Conservation (phyloP, 179 eudicot species). For the Beta lomatogona region DNA sequence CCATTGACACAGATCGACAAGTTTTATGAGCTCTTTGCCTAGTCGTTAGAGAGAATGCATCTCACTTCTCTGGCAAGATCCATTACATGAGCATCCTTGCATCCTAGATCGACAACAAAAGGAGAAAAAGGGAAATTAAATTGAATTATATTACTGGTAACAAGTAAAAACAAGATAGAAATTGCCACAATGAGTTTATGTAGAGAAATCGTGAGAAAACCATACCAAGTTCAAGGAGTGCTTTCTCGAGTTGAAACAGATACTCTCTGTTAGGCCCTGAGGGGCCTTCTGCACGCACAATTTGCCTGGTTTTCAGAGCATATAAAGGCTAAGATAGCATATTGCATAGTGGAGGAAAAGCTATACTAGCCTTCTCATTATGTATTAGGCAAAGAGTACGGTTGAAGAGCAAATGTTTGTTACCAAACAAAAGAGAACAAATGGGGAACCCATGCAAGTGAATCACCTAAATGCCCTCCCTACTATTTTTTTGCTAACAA, state of each 20-base stretch:
- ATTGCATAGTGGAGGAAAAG: neutral
- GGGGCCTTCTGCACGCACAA: slow-evolving; percentile 78
- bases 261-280: slow-evolving; percentile 96
- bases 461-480: too few species aligned
- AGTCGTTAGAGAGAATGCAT: slow-evolving; percentile 41
- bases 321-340: too few species aligned
- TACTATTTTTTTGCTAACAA: too few species aligned
- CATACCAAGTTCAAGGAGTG: slow-evolving; percentile 68
- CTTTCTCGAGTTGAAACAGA: slow-evolving; percentile 84
- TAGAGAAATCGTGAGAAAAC: neutral
- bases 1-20: neutral
- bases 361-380: too few species aligned
- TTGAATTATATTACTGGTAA: neutral
- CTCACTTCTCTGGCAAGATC: slow-evolving; percentile 77
- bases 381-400: too few species aligned
- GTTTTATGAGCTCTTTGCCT: slow-evolving; percentile 15
- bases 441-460: too few species aligned
- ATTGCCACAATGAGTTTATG: neutral
- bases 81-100: slow-evolving; percentile 71
- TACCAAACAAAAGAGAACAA: too few species aligned
- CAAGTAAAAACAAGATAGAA: neutral
- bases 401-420: too few species aligned
- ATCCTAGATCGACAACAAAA: slow-evolving; percentile 39
- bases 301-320: slow-evolving; percentile 57
- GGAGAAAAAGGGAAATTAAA: neutral